Percentiles rank a stretch among this genome's conserved stretches.
These are phyloP conservation scores for Hypoxylon sp. DNA, from an alignment of 2,329 filamentous ascomycete genomes.

Conservation along the genomic window DNA sequence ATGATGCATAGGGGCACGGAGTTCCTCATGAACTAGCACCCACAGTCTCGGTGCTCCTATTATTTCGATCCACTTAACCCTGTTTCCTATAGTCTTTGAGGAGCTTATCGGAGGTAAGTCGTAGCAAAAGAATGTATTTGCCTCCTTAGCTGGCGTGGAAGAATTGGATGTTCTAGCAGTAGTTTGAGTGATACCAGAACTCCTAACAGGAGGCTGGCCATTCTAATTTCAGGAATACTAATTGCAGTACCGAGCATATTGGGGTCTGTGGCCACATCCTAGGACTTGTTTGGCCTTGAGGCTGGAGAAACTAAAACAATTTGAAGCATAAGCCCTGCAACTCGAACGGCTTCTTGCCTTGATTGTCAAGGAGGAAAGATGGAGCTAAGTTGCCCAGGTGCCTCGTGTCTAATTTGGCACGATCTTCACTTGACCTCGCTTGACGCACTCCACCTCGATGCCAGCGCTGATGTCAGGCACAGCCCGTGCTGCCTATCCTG, in stretches of 20 bases:
- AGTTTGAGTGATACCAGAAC: conserved; percentile 46
- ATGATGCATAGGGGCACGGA: conserved; percentile 60
- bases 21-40: conserved; percentile 48
- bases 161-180: conserved; percentile 12
- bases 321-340: conserved; percentile 52
- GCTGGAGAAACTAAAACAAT: conserved; percentile 48
- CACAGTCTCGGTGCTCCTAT: conserved; percentile 35
- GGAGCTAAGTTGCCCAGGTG: conserved; percentile 41
- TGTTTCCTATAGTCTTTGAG: neutral
- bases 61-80: conserved; percentile 34
- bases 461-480: conserved; percentile 43
- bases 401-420: conserved; percentile 45
- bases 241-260: conserved; percentile 45
- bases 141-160: conserved; percentile 12
- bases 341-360: conserved; percentile 56
- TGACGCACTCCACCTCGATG: conserved; percentile 43
- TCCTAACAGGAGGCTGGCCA: conserved; percentile 31
- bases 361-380: conserved; percentile 48
- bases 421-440: conserved; percentile 44
- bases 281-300: conserved; percentile 48
- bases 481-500: conserved; percentile 39
- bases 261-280: conserved; percentile 39
- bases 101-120: conserved; percentile 13
- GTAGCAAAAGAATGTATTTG: conserved; percentile 18
- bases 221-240: conserved; percentile 46